phyloP scores from a whole-genome alignment of 805 yeast species.

The Lachancea cidri region DNA sequence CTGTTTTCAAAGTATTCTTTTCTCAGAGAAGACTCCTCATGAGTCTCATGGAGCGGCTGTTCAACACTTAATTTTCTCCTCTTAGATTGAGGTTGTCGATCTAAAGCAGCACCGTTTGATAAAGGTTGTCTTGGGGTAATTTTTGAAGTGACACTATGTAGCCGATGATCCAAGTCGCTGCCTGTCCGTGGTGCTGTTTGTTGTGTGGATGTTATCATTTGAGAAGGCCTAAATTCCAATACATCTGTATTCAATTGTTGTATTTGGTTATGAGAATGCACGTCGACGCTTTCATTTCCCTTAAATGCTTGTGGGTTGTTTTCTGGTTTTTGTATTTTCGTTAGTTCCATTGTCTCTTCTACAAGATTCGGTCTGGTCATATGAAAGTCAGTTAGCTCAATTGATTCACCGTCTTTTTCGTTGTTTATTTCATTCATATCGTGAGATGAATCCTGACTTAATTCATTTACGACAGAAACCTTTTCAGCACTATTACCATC shows the following conservation, averaged over 20 bases:
- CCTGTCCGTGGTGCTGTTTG: neutral
- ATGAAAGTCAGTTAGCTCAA: neutral
- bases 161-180: neutral
- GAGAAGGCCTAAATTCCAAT: slow-evolving; percentile 1
- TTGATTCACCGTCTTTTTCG: neutral
- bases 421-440: too few species aligned
- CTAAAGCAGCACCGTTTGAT: too few species aligned
- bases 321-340: neutral
- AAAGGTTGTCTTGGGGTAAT: too few species aligned
- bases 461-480: too few species aligned
- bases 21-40: neutral
- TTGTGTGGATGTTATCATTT: neutral
- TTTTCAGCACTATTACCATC: too few species aligned
- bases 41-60: neutral
- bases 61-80: slow-evolving; percentile 6
- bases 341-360: slow-evolving; percentile 7
- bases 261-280: neutral
- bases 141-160: too few species aligned
- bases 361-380: too few species aligned
- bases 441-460: too few species aligned
- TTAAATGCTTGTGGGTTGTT: too few species aligned
- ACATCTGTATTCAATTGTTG: neutral
- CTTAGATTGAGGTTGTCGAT: neutral
- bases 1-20: neutral
- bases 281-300: neutral